Evolutionary conservation across 2,329 filamentous ascomycete species (phyloP).

Genomic region (Neoarthrinium moseri): DNA sequence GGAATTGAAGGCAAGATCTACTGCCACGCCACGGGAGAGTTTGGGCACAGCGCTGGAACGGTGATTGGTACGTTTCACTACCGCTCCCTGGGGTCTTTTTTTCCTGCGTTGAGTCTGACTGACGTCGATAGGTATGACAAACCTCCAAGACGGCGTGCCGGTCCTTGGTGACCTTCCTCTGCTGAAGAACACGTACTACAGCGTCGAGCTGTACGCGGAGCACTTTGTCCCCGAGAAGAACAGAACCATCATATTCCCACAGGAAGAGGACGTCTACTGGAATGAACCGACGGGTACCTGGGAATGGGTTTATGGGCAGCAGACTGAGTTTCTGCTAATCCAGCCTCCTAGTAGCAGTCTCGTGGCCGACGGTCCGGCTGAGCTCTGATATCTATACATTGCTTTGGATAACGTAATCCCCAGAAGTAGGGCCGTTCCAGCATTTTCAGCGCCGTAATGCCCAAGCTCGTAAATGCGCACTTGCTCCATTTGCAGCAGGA

Average conservation of each 20-base stretch:
- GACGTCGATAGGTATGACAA: conserved; percentile 41
- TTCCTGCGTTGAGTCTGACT: neutral
- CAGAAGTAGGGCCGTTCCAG: no score
- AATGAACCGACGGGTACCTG: conserved; percentile 35
- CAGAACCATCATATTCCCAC: conserved; percentile 41
- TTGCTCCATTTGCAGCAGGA: no score
- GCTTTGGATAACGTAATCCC: no score
- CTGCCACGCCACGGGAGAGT: conserved; percentile 49
- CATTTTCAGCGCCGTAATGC: no score
- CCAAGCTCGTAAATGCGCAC: no score
- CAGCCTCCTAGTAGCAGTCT: no score
- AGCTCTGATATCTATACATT: no score
- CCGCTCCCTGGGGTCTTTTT: no score
- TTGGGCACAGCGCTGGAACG: conserved; percentile 48
- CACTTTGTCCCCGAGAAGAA: conserved; percentile 45
- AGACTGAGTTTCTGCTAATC: conserved; percentile 42
- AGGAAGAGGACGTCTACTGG: conserved; percentile 51
- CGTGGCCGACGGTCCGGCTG: no score
- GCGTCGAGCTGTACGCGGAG: conserved; percentile 47
- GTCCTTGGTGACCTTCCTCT: conserved; percentile 45
- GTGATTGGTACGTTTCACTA: conserved; percentile 46
- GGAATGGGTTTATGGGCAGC: conserved; percentile 49
- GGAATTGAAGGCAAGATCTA: conserved; percentile 47
- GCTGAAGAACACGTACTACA: conserved; percentile 46
- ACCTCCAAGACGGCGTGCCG: conserved; percentile 46